Evolutionary conservation across 208 protist genomes (phyloP), one percentile per base, ranked within the genome.

Genomic region (Trypanosoma vivax): DNA sequence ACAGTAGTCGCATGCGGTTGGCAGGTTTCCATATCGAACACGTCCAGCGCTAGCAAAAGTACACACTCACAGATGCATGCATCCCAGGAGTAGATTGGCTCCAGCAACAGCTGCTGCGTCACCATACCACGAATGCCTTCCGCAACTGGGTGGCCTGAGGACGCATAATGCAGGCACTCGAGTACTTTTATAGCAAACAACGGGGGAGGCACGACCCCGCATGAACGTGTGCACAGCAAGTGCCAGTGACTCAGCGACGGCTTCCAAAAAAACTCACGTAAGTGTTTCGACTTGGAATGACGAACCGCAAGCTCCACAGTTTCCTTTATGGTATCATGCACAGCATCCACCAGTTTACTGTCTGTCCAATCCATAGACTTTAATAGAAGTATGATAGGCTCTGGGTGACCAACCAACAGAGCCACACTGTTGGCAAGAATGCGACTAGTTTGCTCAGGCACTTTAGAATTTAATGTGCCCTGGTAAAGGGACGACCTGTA

Each of bases 141-240:
- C 4, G 54, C 62, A 28, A 19, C 23, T 21, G 47, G 11, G 23
- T 57, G 38, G 2, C 21, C 53, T 5, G 11, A 42, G 16, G 77
- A 74, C 0, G 77, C 74, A 23, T 65, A 37, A 33, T 71, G 62
- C 19, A 90, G 48, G 16, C 49, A 63, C 48, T 86, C 69, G 13
- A 82, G 64, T 10, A 73, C 66, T 58, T 83, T 79, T 7, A 89
- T 69, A 13, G 60, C 73, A 56, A 90, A 90, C 47, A 75, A 87
- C 27, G 61, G 60, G 16, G 77, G 64, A 7, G 56, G 40, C 66
- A 86, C 84, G 25, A 58, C 50, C 11, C 65, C 60, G 70, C 76
- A 90, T 37, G 70, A 64, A 23, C 59, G 57, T 11, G 76, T 87
- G 70, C 82, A 90, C 48, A 79, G 70, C 48, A 90, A 66, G 50